These are phyloP conservation scores for Lactarius tabidus DNA, from an alignment of 768 basidiomycete species.

Conservation along the genomic window DNA sequence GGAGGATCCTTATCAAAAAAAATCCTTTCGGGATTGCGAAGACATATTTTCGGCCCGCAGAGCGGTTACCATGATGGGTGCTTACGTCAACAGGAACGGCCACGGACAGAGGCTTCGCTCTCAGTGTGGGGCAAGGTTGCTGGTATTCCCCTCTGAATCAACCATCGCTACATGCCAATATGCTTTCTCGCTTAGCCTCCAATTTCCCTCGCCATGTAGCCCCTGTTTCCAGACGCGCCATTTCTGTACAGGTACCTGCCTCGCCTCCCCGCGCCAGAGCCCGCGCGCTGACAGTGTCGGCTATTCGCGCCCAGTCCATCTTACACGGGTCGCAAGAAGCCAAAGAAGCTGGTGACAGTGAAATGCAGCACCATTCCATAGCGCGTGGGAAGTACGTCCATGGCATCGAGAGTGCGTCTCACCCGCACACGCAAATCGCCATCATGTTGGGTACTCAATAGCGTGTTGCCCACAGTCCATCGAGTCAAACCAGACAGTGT, in stretches of 20 bases:
- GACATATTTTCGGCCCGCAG: not conserved
- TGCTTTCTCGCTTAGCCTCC: constrained; percentile 29
- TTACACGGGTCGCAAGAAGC: constrained; percentile 94
- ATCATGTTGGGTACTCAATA: constrained; percentile 4
- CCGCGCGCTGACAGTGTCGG: constrained; percentile 27
- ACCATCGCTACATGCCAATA: constrained; percentile 5
- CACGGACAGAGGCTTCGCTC: not conserved
- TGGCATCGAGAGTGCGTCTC: constrained; percentile 72
- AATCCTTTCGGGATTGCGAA: not conserved
- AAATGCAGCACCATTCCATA: constrained; percentile 82
- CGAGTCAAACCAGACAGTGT: constrained; percentile 76
- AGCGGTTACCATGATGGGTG: not conserved
- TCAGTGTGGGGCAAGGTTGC: not conserved
- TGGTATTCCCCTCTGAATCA: not conserved
- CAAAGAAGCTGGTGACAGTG: constrained; percentile 73
- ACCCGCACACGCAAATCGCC: not conserved
- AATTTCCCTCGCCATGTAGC: constrained; percentile 23
- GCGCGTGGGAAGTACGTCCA: constrained; percentile 94
- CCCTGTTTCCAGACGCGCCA: constrained; percentile 27
- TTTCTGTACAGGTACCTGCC: constrained; percentile 34
- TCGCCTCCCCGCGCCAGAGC: constrained; percentile 22
- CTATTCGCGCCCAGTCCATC: constrained; percentile 53
- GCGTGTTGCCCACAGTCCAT: constrained; percentile 55
- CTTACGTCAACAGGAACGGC: constrained; percentile 10
- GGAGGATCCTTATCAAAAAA: not conserved